Evolutionary conservation across 1,284 basidiomycete genomes (phyloP).

Genomic region (Microbotryum violaceum): DNA sequence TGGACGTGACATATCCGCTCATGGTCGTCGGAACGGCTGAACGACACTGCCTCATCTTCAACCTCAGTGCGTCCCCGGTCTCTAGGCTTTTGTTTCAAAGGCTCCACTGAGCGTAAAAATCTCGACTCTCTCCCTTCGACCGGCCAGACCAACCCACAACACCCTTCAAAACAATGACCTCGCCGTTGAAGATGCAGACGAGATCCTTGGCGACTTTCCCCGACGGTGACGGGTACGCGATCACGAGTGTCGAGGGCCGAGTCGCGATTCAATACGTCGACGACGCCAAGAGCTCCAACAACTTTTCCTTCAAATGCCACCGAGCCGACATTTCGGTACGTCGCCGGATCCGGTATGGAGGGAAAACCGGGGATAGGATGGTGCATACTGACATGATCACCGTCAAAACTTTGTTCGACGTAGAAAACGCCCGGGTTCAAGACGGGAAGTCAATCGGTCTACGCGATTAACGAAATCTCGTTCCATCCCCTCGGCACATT

Average conservation of each 20-base stretch:
- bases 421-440: slow-evolving; percentile 25
- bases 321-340: too few species aligned
- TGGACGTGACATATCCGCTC: slow-evolving; percentile 72
- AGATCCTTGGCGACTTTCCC: slow-evolving; percentile 79
- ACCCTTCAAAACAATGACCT: slow-evolving; percentile 65
- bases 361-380: too few species aligned
- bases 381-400: too few species aligned
- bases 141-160: slow-evolving; percentile 55
- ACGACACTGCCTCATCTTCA: slow-evolving; percentile 78
- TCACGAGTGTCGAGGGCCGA: slow-evolving; percentile 88
- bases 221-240: slow-evolving; percentile 69
- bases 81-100: too few species aligned
- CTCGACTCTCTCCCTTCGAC: too few species aligned
- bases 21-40: slow-evolving; percentile 93
- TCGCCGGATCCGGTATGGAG: too few species aligned
- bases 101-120: too few species aligned
- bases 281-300: slow-evolving; percentile 54
- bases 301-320: slow-evolving; percentile 76
- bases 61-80: slow-evolving; percentile 49
- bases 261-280: slow-evolving; percentile 91
- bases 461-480: slow-evolving; percentile 80
- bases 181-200: slow-evolving; percentile 91
- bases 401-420: background rate
- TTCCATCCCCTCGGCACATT: slow-evolving; percentile 92
- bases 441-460: slow-evolving; percentile 56